phyloP scores from a whole-genome alignment of 2,329 filamentous ascomycete species.

The Rhexocercosporidium sp. region DNA sequence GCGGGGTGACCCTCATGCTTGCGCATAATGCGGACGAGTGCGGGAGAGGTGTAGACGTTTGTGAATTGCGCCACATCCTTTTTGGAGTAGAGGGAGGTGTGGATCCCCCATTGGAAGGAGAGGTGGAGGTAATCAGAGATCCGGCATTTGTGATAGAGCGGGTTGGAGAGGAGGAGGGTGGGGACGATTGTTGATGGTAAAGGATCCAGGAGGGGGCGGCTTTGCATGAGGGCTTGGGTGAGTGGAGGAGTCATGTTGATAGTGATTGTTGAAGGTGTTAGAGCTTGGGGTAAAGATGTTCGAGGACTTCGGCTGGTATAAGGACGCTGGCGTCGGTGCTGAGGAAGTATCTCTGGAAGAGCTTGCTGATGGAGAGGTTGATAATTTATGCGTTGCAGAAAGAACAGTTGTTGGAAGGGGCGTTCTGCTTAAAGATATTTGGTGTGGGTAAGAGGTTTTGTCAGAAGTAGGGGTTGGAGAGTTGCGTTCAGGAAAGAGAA shows the following conservation, averaged over 20 bases:
- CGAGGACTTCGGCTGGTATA: not conserved
- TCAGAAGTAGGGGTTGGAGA: not conserved
- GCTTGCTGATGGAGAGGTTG: not conserved
- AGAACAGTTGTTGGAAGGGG: not conserved
- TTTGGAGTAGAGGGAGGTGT: not conserved
- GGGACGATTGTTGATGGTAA: not conserved
- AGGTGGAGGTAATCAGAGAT: slow-evolving; percentile 10
- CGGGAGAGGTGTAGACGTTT: slow-evolving; percentile 7
- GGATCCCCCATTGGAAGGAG: slow-evolving; percentile 12
- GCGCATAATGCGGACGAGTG: not conserved
- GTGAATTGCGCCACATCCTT: not conserved
- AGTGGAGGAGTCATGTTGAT: slow-evolving; percentile 1
- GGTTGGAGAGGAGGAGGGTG: slow-evolving; percentile 2
- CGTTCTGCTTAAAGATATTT: no score
- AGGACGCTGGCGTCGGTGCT: not conserved
- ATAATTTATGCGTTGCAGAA: no score
- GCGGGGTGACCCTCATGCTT: slow-evolving; percentile 9
- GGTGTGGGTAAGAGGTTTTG: not conserved
- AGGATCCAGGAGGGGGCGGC: slow-evolving; percentile 10
- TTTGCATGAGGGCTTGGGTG: not conserved
- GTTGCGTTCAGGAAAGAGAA: not conserved
- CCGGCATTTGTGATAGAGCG: slow-evolving; percentile 11
- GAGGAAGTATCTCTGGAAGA: no score
- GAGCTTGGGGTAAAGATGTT: not conserved
- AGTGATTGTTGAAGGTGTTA: not conserved